A percentile compares a stretch with the other conserved stretches of the same genome.
Evolutionary conservation across 306 rosid genomes (phyloP).

Genomic region (Inga leiocalycina): DNA sequence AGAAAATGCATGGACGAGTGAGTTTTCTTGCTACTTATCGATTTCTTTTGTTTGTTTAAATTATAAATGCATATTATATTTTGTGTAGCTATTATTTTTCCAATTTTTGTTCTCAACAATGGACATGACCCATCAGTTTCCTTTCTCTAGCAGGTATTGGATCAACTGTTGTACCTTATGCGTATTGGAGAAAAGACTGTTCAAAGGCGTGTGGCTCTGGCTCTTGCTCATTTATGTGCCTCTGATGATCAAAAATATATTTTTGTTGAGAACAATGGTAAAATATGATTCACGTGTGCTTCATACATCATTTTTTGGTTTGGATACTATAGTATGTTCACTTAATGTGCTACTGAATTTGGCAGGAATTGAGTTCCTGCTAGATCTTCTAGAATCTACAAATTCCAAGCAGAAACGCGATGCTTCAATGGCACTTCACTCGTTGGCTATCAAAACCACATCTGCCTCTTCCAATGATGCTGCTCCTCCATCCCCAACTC

Average conservation of each 20-base stretch:
- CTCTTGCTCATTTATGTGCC: slow-evolving; percentile 91
- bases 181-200: slow-evolving; percentile 60
- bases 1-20: slow-evolving; percentile 83
- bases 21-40: slow-evolving; percentile 42
- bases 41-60: slow-evolving; percentile 22
- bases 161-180: slow-evolving; percentile 70
- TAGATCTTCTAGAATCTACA: slow-evolving; percentile 68
- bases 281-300: slow-evolving; percentile 3
- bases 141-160: slow-evolving; percentile 64
- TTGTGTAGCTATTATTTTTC: not conserved
- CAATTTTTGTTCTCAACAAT: not conserved
- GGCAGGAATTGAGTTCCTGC: slow-evolving; percentile 81
- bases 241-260: slow-evolving; percentile 66
- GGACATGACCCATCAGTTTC: slow-evolving; percentile 5
- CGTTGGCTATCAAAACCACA: slow-evolving; percentile 68
- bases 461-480: slow-evolving; percentile 67
- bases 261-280: slow-evolving; percentile 78
- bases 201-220: slow-evolving; percentile 72
- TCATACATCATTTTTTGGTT: not conserved
- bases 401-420: slow-evolving; percentile 63
- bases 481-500: slow-evolving; percentile 84
- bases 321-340: slow-evolving; percentile 1
- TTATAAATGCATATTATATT: not conserved
- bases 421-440: slow-evolving; percentile 79
- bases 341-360: slow-evolving; percentile 23